phyloP scores from a whole-genome alignment of 2,329 filamentous ascomycete genomes.

The Cladophialophora psammophila region DNA sequence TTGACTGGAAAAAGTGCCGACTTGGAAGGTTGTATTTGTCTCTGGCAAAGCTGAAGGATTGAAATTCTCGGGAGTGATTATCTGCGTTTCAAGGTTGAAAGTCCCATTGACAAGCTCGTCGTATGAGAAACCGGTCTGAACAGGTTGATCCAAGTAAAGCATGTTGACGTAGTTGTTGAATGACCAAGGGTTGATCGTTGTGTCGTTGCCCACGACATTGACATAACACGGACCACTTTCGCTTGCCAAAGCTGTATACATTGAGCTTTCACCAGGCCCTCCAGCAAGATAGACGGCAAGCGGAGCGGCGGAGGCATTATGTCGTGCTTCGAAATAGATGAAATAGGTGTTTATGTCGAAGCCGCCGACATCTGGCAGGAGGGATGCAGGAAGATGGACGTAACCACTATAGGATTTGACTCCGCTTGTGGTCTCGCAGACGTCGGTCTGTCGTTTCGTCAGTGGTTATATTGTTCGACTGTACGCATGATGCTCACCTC shows the following conservation, averaged over 20 bases:
- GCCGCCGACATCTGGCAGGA: slow-evolving; percentile 49
- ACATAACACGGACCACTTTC: slow-evolving; percentile 63
- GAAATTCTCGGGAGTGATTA: slow-evolving; percentile 21
- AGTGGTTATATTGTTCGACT: not conserved
- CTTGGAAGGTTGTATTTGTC: slow-evolving; percentile 60
- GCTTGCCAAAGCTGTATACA: slow-evolving; percentile 62
- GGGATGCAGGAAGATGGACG: slow-evolving; percentile 61
- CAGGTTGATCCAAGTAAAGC: slow-evolving; percentile 74
- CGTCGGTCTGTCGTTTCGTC: slow-evolving; percentile 46
- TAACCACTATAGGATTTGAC: slow-evolving; percentile 67
- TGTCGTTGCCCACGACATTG: slow-evolving; percentile 60
- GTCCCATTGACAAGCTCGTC: slow-evolving; percentile 52
- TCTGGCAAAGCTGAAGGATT: slow-evolving; percentile 43
- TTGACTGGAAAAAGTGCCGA: slow-evolving; percentile 61
- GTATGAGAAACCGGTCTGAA: slow-evolving; percentile 66
- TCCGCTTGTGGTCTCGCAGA: slow-evolving; percentile 65
- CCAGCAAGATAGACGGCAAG: slow-evolving; percentile 69
- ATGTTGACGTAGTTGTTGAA: slow-evolving; percentile 71
- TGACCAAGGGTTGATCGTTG: slow-evolving; percentile 64
- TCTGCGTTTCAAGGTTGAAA: slow-evolving; percentile 29
- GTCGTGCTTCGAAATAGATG: slow-evolving; percentile 68
- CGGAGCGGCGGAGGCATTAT: slow-evolving; percentile 61
- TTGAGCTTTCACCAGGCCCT: slow-evolving; percentile 65
- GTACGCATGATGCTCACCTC: slow-evolving; percentile 44
- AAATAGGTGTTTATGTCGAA: slow-evolving; percentile 71